Conservation (phyloP, 2,329 filamentous ascomycete genomes). For the Stagonosporopsis tanaceti region DNA sequence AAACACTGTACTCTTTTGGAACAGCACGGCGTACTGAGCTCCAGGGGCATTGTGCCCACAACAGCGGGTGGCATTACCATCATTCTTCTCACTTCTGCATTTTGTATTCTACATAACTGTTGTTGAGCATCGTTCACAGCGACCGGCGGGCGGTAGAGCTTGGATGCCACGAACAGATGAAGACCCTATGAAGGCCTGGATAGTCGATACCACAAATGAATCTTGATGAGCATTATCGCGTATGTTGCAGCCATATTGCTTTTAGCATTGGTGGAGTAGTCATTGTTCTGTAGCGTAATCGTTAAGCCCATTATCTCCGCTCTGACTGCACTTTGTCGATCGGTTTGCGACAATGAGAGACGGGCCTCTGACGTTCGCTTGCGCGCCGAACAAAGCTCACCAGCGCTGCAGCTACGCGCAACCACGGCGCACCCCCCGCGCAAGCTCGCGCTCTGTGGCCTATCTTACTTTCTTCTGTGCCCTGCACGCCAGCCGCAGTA, state of each 20-base stretch:
- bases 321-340: background rate
- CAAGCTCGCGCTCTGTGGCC: background rate
- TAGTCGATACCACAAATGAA: constrained; percentile 10
- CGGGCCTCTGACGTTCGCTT: constrained; percentile 25
- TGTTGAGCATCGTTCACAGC: constrained; percentile 22
- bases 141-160: constrained; percentile 10
- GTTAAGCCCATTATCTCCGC: constrained; percentile 21
- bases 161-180: constrained; percentile 2
- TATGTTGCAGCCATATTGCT: background rate
- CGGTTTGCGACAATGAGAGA: constrained; percentile 2
- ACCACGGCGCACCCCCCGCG: constrained; percentile 1
- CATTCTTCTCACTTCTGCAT: constrained; percentile 26
- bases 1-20: background rate
- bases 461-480: background rate
- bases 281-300: background rate
- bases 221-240: background rate
- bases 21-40: constrained; percentile 7
- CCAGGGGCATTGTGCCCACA: background rate
- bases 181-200: constrained; percentile 10
- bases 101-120: constrained; percentile 39
- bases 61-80: constrained; percentile 11
- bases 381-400: constrained; percentile 24
- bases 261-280: background rate
- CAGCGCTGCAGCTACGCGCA: constrained; percentile 4
- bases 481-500: background rate